Base-by-base conservation (phyloP, 345 rosid genomes). In the Balakata baccata region DNA sequence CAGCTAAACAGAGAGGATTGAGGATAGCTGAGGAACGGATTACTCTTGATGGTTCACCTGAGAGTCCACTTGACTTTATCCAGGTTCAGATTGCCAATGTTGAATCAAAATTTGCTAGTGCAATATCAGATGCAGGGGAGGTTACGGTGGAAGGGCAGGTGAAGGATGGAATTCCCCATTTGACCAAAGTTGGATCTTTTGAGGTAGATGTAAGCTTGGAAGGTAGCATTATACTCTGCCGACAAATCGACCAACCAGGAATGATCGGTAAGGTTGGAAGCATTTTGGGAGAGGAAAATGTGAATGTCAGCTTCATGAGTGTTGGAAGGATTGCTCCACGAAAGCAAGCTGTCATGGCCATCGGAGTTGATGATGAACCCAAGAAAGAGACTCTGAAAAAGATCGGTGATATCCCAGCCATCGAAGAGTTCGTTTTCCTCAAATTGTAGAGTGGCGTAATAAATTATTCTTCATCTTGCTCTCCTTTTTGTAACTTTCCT, bases 171-270 rank as follows among this genome's bases (percentile, higher is more conserved):
- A 59, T 70, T 57, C 75, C 82, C n/a, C 82, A 79, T 59, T 65
- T 79, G 68, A 79, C 78, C 1, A 79, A 20, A 68, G 78, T 79
- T 11, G 82, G 82, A 70, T 64, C 71, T 12, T 79, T 69, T 7
- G 82, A 74, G 53, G 78, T 79, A 47, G 82, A 79, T 69, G 82
- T 79, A 37, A 79, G 78, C 56, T 38, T 74, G 75, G 82, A 79
- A 74, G 82, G 82, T 49, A 79, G 74, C 68, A 49, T 79, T 11
- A 74, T 79, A 64, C 72, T 79, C n/a, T 79, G 82, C 68, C 56
- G 75, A 50, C 78, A 79, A 51, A 63, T 79, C 4, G 82, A 79
- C 58, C 82, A 74, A 25, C 78, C 82, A 0, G 82, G 82, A 18
- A 79, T 79, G 78, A 79, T 79, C 14, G 82, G 82, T 57, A 65